Evolutionary conservation across 129 eudicot species (phyloP).

Genomic region (Smallanthus sonchifolius): DNA sequence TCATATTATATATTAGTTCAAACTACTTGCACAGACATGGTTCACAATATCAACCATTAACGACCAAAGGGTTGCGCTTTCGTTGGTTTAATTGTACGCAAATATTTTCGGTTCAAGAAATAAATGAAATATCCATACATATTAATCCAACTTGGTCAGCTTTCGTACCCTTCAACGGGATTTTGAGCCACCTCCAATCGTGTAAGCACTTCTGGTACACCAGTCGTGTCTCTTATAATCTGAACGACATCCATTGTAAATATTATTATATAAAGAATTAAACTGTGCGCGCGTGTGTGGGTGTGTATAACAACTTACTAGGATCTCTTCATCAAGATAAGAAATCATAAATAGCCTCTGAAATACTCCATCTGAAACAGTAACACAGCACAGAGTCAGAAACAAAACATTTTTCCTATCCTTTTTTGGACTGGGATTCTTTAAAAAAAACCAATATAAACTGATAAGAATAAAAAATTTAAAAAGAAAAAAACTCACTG

Average conservation of each 20-base stretch:
- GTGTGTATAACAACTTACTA: slow-evolving; percentile 44
- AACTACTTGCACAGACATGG: no score
- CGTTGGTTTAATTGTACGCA: no score
- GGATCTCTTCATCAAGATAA: slow-evolving; percentile 87
- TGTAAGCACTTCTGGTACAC: slow-evolving; percentile 76
- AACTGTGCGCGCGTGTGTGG: neutral
- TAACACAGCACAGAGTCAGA: slow-evolving; percentile 1
- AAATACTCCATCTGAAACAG: slow-evolving; percentile 51
- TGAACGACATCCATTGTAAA: slow-evolving; percentile 25
- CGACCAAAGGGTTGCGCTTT: no score
- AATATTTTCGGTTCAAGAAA: no score
- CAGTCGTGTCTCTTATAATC: slow-evolving; percentile 64
- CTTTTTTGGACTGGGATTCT: neutral
- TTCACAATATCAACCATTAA: no score
- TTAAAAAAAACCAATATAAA: slow-evolving; percentile 11
- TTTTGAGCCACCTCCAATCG: slow-evolving; percentile 50
- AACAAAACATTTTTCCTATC: neutral
- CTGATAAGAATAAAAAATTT: neutral
- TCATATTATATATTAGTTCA: no score
- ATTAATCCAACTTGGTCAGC: slow-evolving; percentile 32
- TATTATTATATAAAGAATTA: neutral
- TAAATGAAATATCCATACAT: neutral
- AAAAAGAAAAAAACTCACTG: slow-evolving; percentile 38
- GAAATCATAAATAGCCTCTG: slow-evolving; percentile 84
- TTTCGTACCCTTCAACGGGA: slow-evolving; percentile 52